Evolutionary conservation across 78 protist genomes (phyloP), one percentile per base, ranked within the genome.

Genomic region (Dictyostelium capitatum): DNA sequence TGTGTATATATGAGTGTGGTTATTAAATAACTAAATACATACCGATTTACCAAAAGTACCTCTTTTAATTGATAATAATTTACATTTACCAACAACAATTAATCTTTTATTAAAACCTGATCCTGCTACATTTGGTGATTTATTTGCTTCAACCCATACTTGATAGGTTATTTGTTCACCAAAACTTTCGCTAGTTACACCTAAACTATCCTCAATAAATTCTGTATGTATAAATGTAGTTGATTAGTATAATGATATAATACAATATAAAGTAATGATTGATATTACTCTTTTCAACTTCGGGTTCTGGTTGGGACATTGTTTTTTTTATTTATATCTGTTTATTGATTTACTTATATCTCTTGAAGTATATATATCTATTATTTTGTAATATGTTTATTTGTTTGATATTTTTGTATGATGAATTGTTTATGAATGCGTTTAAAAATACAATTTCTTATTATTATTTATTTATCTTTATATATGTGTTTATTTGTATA

Each of bases 21-120:
- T n/a, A n/a, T n/a, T n/a, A n/a, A n/a, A n/a, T n/a, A n/a, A n/a
- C n/a, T n/a, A 3, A 37, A 37, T 17, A 74, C 92, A 32, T 87
- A 87, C 92, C 23, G 92, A 87, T 87, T 87, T 87, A 87, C 92
- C 92, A 77, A 87, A 87, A 47, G 92, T 37, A 87, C 92, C 92
- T 32, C 79, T 87, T 70, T 87, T 87, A 25, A 87, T 47, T 20
- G 92, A 87, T 3, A 87, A 1, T 10, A 87, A 14, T 64, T 87
- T 87, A 50, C 79, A 87, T 77, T 77, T 74, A 25, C 92, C 92
- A 19, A 87, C 92, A 7, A 87, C 92, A 46, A 87, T 87, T 12
- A 74, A 64, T 48, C 92, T 62, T 23, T 87, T 87, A 50, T 87
- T 87, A 54, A 87, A 87, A 4, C 64, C 77, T 32, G 92, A 62